Evolutionary conservation across 225 moss, liverwort and hornwort genomes (phyloP).

Genomic region (Polytrichum commune): DNA sequence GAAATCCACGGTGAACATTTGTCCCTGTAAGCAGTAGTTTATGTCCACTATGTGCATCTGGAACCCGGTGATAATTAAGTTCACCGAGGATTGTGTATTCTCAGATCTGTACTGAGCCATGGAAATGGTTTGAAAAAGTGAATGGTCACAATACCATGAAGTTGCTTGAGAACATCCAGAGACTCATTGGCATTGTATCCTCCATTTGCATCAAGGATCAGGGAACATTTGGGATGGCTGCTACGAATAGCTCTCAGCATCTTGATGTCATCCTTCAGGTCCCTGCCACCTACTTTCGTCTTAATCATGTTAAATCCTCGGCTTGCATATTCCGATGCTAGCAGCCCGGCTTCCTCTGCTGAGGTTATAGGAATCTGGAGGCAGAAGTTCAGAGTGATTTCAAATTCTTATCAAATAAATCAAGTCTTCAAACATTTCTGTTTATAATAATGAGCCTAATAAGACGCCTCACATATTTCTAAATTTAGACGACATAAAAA

Average conservation of each 20-base stretch:
- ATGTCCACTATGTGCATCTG: too few species aligned
- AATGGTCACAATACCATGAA: conserved; percentile 52
- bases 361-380: conserved; percentile 82
- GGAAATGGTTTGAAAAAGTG: not conserved
- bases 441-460: too few species aligned
- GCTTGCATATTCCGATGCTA: conserved; percentile 58
- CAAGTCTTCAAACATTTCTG: conserved; percentile 2
- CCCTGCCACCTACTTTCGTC: conserved; percentile 81
- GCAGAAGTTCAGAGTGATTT: not conserved
- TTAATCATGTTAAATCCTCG: conserved; percentile 80
- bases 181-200: conserved; percentile 62
- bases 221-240: conserved; percentile 69
- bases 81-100: too few species aligned
- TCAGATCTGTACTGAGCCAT: not conserved
- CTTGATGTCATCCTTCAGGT: conserved; percentile 56
- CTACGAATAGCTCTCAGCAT: conserved; percentile 66
- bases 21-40: not conserved
- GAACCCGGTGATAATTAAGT: too few species aligned
- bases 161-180: conserved; percentile 69
- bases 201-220: conserved; percentile 87
- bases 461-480: not conserved
- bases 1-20: not conserved
- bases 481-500: too few species aligned
- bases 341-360: conserved; percentile 62
- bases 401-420: not conserved